These are phyloP conservation scores for Eugenia klotzschiana DNA, from an alignment of 441 rosid species.

Conservation along the genomic window DNA sequence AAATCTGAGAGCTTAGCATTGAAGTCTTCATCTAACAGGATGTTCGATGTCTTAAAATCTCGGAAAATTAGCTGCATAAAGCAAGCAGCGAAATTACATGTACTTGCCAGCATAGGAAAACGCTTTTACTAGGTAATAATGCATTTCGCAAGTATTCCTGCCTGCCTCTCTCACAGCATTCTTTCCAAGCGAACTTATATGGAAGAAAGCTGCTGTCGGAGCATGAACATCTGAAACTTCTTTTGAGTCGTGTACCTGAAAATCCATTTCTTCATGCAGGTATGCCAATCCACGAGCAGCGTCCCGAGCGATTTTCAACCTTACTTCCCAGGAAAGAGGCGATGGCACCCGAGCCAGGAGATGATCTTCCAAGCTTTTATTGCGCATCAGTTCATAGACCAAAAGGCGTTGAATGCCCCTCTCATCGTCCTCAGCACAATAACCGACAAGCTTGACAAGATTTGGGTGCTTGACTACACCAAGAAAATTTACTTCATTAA, in stretches of 20 bases:
- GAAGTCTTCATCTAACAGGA: slow-evolving; percentile 71
- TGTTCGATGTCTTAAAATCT: slow-evolving; percentile 80
- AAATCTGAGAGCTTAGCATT: slow-evolving; percentile 89
- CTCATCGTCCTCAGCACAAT: slow-evolving; percentile 89
- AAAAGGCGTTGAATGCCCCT: slow-evolving; percentile 87
- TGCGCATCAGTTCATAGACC: slow-evolving; percentile 77
- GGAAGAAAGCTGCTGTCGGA: neutral
- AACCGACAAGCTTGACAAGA: slow-evolving; percentile 83
- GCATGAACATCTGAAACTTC: neutral
- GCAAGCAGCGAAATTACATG: slow-evolving; percentile 1
- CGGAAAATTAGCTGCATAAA: slow-evolving; percentile 66
- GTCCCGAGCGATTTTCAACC: slow-evolving; percentile 72
- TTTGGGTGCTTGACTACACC: slow-evolving; percentile 90
- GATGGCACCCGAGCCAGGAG: slow-evolving; percentile 33
- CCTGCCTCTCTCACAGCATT: neutral
- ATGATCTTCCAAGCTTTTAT: slow-evolving; percentile 87
- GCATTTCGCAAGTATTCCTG: neutral
- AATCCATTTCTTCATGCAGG: slow-evolving; percentile 93
- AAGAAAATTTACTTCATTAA: slow-evolving; percentile 81
- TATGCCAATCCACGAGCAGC: slow-evolving; percentile 88
- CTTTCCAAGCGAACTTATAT: neutral
- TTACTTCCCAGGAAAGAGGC: slow-evolving; percentile 55
- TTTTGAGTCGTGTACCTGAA: slow-evolving; percentile 38
- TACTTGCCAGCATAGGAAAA: neutral
- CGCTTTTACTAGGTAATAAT: neutral